Base-by-base conservation (phyloP, 2,329 filamentous ascomycete genomes). In the Alternaria sp. region DNA sequence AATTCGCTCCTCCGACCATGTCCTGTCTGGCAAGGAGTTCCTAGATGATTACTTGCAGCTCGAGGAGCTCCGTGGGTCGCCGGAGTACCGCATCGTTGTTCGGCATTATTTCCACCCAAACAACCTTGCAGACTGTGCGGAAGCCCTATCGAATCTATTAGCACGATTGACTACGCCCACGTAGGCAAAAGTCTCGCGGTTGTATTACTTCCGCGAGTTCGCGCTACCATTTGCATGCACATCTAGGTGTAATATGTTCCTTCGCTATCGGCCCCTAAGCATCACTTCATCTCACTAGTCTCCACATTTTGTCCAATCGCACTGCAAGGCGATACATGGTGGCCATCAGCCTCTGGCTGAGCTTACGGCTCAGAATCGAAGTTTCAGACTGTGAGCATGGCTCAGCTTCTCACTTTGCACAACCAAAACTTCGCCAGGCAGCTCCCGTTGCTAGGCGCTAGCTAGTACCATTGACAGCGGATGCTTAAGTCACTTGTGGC, bases 381-480 rank as follows among this genome's bases (percentile, higher is more conserved):
- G 43, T 52, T 44, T 26, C 41, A 54, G 57, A 38, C 39, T 43
- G 24, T 51, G 32, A 36, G 44, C 52, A 51, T 54, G 38, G 34
- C 46, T 49, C 26, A 43, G 24, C 39, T 54, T 53, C 28, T 46
- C 49, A 49, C 46, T 51, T 43, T 53, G 57, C 41, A 52, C 39
- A 7, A 26, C 36, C 48, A 51, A 54, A 48, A 20, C 46, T 48
- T 20, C 36, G 47, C 51, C 51, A 63, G 63, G 54, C 51, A 57
- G 52, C 59, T 62, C 61, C 68, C 69, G 61, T 63, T 53, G 42
- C 49, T 46, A 59, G 63, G 66, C 54, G 57, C 62, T 46, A 62
- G 63, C 68, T 67, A 68, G 54, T 7, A 34, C 14, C 51, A 44
- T 63, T 67, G 63, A 71, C 61, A 57, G 59, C 62, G 47, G 51